Conservation (phyloP, 805 yeast species). For the Sugiyamaella chiloensis region DNA sequence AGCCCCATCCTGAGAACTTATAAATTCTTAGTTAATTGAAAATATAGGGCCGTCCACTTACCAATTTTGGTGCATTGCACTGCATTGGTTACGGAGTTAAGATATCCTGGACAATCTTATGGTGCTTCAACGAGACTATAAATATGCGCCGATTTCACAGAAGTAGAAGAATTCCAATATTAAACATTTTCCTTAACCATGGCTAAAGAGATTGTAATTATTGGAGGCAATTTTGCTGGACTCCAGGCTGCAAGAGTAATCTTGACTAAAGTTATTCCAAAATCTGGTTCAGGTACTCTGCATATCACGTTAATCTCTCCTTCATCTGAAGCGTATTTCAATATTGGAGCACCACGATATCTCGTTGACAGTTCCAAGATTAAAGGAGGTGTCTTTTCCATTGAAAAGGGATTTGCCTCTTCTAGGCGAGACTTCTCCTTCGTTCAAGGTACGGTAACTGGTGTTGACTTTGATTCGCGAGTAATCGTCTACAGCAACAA, state of each 20-base stretch:
- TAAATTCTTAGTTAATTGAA: too few relatives aligned
- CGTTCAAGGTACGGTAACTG: conserved; percentile 17
- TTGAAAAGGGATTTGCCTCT: conserved; percentile 3
- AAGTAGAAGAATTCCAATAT: too few relatives aligned
- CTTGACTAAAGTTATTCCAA: conserved; percentile 7
- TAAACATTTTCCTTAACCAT: too few relatives aligned
- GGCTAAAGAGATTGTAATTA: conserved; percentile 14
- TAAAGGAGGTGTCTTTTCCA: conserved; percentile 3
- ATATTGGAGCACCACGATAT: conserved; percentile 20
- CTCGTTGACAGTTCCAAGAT: conserved; percentile 17
- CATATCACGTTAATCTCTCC: conserved; percentile 22
- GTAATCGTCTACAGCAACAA: conserved; percentile 8
- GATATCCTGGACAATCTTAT: too few relatives aligned
- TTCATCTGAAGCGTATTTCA: conserved; percentile 14
- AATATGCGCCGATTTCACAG: too few relatives aligned
- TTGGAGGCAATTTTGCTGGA: conserved; percentile 19
- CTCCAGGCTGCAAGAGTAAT: conserved; percentile 8
- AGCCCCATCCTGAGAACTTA: too few relatives aligned
- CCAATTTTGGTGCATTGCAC: too few relatives aligned
- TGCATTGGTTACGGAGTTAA: too few relatives aligned
- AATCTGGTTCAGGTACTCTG: conserved; percentile 1
- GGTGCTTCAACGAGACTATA: too few relatives aligned
- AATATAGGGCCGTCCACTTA: too few relatives aligned
- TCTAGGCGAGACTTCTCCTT: conserved; percentile 8
- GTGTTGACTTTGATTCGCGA: conserved; percentile 17